Evolutionary conservation across 768 basidiomycete genomes (phyloP), one percentile per base, ranked within the genome.

Genomic region (Amanita inopinata): DNA sequence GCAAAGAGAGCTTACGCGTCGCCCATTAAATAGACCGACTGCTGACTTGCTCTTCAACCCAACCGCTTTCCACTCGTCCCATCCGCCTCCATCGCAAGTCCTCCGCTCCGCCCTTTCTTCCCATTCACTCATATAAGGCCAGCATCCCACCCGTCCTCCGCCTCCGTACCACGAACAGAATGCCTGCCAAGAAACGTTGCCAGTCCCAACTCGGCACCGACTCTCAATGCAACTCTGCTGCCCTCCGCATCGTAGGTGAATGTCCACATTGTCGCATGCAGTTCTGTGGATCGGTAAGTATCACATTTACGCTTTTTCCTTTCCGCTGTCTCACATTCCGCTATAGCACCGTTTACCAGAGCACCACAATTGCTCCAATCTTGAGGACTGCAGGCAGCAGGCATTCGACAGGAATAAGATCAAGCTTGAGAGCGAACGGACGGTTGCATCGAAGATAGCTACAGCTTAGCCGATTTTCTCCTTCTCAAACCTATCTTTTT

Each of bases 161-260:
- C 41, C 30, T 28, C 40, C 40, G 5, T 24, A 34, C 38, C 46
- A 42, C 20, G 44, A 45, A 49, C 32, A 55, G 46, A 48, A 90
- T 89, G 88, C 70, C 85, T 52, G 69, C 75, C 56, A 90, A 88
- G 83, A 88, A 87, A 61, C 84, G 86, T 56, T 91, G 88, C 68
- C 83, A 88, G 61, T 74, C 81, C 61, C 66, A 68, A 51, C 53
- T 62, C 33, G 62, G 63, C 47, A 67, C 67, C 47, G 65, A 66
- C 40, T 55, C 61, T 40, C 76, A 74, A 46, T 92, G 89, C 70
- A 83, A 73, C 54, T 79, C 78, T 47, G 85, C 87, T 5, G 83
- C 77, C 2, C 70, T 91, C 38, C 80, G 87, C 51, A 80, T 92
- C 50, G 85, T 87, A 31, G 90, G 89, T 4, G 76, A 84, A 51